phyloP scores from a whole-genome alignment of 2,329 filamentous ascomycete species.

The Xylaria sp. region DNA sequence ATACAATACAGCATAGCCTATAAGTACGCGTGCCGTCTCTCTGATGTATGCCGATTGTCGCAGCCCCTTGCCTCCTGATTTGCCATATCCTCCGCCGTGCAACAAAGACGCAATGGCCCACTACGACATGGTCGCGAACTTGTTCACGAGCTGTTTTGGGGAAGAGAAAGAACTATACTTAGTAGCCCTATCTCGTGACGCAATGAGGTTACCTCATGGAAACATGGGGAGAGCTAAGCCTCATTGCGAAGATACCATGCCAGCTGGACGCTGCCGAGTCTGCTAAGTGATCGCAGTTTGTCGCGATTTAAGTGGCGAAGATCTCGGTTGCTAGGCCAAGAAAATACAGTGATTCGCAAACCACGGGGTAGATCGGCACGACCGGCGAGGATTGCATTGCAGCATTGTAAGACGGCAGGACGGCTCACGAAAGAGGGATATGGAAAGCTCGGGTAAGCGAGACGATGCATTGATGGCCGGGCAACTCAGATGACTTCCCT shows the following conservation, averaged over 20 bases:
- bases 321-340: neutral
- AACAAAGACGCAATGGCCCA: neutral
- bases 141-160: constrained; percentile 11
- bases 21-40: constrained; percentile 1
- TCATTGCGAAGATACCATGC: neutral
- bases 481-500: constrained; percentile 10
- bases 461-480: constrained; percentile 20
- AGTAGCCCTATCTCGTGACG: constrained; percentile 17
- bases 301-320: neutral
- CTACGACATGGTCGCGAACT: constrained; percentile 5
- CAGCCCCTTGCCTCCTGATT: constrained; percentile 13
- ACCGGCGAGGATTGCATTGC: constrained; percentile 6
- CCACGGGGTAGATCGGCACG: neutral
- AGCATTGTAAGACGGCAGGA: constrained; percentile 41
- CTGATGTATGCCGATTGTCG: constrained; percentile 14
- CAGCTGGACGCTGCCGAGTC: constrained; percentile 18
- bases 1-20: constrained; percentile 9
- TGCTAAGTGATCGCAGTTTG: neutral
- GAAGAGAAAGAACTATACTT: neutral
- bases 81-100: neutral
- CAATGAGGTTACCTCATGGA: constrained; percentile 21
- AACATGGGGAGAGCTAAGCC: constrained; percentile 18
- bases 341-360: constrained; percentile 11
- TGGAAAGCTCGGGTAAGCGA: neutral
- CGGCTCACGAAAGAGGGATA: constrained; percentile 1